Conservation (phyloP, 345 rosid genomes). For the Citropsis articulata region DNA sequence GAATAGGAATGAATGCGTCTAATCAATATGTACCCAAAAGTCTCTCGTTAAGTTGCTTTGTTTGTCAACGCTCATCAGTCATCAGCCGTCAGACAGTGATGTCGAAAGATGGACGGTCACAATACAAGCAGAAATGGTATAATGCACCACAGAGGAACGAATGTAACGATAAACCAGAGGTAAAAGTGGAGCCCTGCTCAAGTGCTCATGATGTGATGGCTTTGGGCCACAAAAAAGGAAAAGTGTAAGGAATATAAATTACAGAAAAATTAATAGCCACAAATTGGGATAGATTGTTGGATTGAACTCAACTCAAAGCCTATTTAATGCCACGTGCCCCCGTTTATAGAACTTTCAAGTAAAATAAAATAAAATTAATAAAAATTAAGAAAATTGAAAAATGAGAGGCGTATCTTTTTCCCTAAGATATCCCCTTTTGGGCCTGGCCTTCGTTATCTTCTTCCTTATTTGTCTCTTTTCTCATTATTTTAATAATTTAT, state of each 20-base stretch:
- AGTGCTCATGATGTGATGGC: neutral
- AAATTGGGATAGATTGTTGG: neutral
- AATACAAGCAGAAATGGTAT: neutral
- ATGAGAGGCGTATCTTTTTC: neutral
- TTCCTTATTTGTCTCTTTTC: neutral
- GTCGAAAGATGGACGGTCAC: neutral
- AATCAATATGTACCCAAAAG: no score
- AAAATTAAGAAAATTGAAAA: neutral
- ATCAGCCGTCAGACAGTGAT: neutral
- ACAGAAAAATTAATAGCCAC: slow-evolving; percentile 2
- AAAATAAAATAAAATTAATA: no score
- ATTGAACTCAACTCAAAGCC: neutral
- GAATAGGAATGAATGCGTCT: no score
- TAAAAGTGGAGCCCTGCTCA: neutral
- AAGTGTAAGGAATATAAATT: neutral
- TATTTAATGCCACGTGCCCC: neutral
- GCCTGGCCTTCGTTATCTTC: neutral
- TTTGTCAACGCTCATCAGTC: no score
- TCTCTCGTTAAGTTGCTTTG: no score
- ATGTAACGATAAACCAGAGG: neutral
- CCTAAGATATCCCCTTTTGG: neutral
- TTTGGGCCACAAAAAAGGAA: neutral
- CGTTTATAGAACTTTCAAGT: neutral
- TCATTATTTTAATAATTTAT: neutral
- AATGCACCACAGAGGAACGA: neutral